Conservation (phyloP, 164 flowering plant species). For the Macadamia tetraphylla region DNA sequence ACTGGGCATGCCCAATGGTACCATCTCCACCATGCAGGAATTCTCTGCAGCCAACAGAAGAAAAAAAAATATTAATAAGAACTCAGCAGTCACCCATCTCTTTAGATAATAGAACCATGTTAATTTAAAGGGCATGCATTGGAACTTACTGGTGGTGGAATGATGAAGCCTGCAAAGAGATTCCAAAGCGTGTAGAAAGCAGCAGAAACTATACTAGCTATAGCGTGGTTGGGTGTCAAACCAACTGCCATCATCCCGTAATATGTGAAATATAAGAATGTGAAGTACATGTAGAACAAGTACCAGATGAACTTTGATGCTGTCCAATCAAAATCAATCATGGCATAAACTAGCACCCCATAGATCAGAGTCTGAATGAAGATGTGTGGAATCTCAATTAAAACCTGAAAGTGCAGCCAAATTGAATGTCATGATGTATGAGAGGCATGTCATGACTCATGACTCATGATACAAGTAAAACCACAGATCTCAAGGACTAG, state of each 20-base stretch:
- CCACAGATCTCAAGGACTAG: not conserved
- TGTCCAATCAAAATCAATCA: slow-evolving; percentile 65
- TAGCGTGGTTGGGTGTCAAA: slow-evolving; percentile 50
- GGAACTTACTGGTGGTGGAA: slow-evolving; percentile 50
- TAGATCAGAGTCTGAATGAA: slow-evolving; percentile 38
- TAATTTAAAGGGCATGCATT: not conserved
- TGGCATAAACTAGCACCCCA: slow-evolving; percentile 43
- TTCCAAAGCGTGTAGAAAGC: slow-evolving; percentile 58
- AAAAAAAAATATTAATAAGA: not conserved
- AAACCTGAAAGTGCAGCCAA: slow-evolving; percentile 25
- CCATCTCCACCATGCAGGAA: slow-evolving; percentile 54
- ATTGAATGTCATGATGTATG: not conserved
- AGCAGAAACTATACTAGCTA: slow-evolving; percentile 48
- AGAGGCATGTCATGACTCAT: too few species aligned
- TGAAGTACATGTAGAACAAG: slow-evolving; percentile 55
- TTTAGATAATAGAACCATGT: not conserved
- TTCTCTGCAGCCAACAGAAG: slow-evolving; percentile 15
- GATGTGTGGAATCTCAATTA: slow-evolving; percentile 47
- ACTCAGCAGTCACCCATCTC: not conserved
- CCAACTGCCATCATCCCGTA: slow-evolving; percentile 78
- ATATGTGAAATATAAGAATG: slow-evolving; percentile 53
- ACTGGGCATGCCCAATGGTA: slow-evolving; percentile 51
- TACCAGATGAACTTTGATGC: slow-evolving; percentile 56
- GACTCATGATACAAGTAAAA: too few species aligned
- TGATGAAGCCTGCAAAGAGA: slow-evolving; percentile 52